phyloP scores from a whole-genome alignment of 2,329 filamentous ascomycete genomes.

The Sclerotinia sclerotiorum region DNA sequence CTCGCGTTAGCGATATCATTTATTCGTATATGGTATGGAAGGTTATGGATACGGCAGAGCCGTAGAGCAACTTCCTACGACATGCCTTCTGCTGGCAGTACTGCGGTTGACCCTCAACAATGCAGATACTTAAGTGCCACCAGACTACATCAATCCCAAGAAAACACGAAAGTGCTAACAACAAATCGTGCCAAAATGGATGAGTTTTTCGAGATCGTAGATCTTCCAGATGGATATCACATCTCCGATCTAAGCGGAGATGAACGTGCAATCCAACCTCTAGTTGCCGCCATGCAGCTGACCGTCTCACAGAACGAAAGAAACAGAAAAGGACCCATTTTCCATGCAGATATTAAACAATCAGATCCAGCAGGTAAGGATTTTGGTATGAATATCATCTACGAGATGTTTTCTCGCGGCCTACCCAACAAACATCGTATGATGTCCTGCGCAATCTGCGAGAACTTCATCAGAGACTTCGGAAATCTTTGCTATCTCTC shows the following conservation, averaged over 20 bases:
- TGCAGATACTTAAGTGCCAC: background rate
- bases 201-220: conserved; percentile 16
- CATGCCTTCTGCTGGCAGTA: background rate
- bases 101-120: background rate
- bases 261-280: conserved; percentile 7
- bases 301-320: background rate
- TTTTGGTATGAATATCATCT: conserved; percentile 3
- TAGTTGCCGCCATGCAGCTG: conserved; percentile 8
- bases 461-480: background rate
- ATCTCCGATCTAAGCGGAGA: conserved; percentile 6
- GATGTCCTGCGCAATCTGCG: conserved; percentile 17
- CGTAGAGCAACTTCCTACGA: background rate
- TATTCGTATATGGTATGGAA: too few relatives aligned
- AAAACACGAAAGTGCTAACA: background rate
- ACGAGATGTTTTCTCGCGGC: conserved; percentile 10
- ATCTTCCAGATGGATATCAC: conserved; percentile 11
- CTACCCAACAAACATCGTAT: conserved; percentile 1
- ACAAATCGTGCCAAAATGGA: background rate
- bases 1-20: too few relatives aligned
- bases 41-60: background rate
- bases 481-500: conserved; percentile 17
- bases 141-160: background rate
- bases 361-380: conserved; percentile 5
- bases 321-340: background rate
- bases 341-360: conserved; percentile 6